A percentile compares a stretch with the other conserved stretches of the same genome.
phyloP scores from a whole-genome alignment of 2,329 filamentous ascomycete species.

The Neurospora sp. region DNA sequence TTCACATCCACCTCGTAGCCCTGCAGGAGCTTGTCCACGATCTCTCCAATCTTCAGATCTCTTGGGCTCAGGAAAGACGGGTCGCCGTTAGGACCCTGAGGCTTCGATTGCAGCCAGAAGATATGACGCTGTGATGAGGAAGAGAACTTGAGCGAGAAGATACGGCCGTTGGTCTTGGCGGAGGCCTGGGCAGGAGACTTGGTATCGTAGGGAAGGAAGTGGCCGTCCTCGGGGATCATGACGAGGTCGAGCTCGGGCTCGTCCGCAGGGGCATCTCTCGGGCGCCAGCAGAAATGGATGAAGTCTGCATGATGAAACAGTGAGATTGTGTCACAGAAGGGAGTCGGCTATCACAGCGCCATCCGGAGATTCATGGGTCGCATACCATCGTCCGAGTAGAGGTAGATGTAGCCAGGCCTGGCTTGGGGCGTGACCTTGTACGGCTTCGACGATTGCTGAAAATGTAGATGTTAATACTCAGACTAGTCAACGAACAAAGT shows the following conservation, averaged over 20 bases:
- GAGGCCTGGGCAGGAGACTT: conserved; percentile 44
- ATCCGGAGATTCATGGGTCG: neutral
- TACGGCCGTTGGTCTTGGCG: conserved; percentile 70
- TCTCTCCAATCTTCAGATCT: conserved; percentile 77
- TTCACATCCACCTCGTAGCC: conserved; percentile 80
- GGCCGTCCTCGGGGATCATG: conserved; percentile 85
- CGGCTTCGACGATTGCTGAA: conserved; percentile 44
- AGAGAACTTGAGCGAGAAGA: conserved; percentile 87
- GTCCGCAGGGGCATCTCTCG: conserved; percentile 59
- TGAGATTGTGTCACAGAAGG: conserved; percentile 3
- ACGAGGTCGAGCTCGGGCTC: conserved; percentile 78
- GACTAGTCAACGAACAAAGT: neutral
- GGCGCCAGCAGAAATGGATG: conserved; percentile 94
- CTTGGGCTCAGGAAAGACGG: conserved; percentile 72
- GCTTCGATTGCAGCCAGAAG: conserved; percentile 94
- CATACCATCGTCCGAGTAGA: conserved; percentile 78
- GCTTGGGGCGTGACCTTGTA: conserved; percentile 63
- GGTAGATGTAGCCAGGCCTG: conserved; percentile 78
- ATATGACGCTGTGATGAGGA: conserved; percentile 86
- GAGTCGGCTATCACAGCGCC: neutral
- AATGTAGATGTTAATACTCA: neutral
- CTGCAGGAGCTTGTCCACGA: conserved; percentile 75
- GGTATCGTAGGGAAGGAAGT: conserved; percentile 71
- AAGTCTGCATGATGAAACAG: conserved; percentile 48
- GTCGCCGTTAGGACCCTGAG: conserved; percentile 60